Evolutionary conservation across 2,329 filamentous ascomycete genomes (phyloP), one percentile per base, ranked within the genome.

Genomic region (Hansfordia pulvinata): DNA sequence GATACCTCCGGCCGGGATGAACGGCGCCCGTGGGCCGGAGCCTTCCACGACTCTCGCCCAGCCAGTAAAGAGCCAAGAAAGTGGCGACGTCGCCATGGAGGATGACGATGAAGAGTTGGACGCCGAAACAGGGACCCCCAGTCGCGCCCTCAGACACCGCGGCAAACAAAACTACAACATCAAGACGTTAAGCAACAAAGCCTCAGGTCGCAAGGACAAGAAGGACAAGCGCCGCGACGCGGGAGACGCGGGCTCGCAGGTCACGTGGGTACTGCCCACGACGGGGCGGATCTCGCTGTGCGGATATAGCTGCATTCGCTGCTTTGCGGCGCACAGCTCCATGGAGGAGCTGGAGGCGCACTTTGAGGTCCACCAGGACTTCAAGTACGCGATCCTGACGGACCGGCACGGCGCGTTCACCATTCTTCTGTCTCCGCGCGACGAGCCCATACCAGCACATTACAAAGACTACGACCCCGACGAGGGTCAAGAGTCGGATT

Each of bases 91-190:
- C n/a, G n/a, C n/a, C n/a, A 49, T 49, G 9, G 40, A 46, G 3
- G 51, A 57, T 19, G 55, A 62, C 10, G 49, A 53, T 5, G 60
- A 62, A 16, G 62, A 63, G 19, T 56, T 58, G 7, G 34, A 41
- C 6, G 55, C 61, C 13, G 58, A 59, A 15, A 61, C 64, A 11
- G 49, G 54, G 10, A 70, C 65, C 3, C 64, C 65, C 0, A 65
- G 55, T 28, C 58, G 66, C 31, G 60, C 62, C 2, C 45, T 69
- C 11, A 57, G 67, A 22, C 48, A 52, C 10, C 57, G 67, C 27
- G 56, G 52, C 21, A 60, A 58, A 30, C 62, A 64, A 32, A 56
- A 59, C 13, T 76, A 76, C 40, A 76, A 76, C 35, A 45, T 75
- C 19, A 74, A 71, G 41, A 52, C 62, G 9, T 48, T 75, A 10